Evolutionary conservation across 73 alveolate species (phyloP), one percentile per base, ranked within the genome.

Genomic region (Tetrahymena malaccensis): DNA sequence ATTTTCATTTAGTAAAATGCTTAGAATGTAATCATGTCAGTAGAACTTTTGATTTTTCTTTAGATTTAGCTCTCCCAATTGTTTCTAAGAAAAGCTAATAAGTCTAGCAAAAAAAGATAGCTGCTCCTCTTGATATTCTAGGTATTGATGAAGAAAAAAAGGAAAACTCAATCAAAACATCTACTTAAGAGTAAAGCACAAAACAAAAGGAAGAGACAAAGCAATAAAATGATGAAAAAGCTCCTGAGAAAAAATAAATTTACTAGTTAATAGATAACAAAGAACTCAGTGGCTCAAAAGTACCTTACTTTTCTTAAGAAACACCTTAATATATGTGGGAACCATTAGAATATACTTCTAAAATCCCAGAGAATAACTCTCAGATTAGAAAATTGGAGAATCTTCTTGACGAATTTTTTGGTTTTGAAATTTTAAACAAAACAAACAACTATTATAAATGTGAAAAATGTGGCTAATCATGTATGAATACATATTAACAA

Each of bases 41-140:
- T 95, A 43, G 97, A 93, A 95, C 97, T 85, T 95, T 95, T 95
- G 97, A 95, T 56, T 95, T 95, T 93, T 95, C 95, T 35, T 93
- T 95, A 34, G 97, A 95, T 16, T 95, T 85, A 34, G 50, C 97
- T 19, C 85, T 95, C 7, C 89, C 89, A 70, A 70, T 70, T 27
- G 89, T 70, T 70, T 70, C 89, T 12, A 70, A 70, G 31, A 70
- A 70, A 33, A n/a, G 11, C 27, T 50, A 50, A 50, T 50, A 15
- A n/a, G 4, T 7, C 12, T n/a, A 70, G 19, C 40, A 25, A 70
- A 70, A 70, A 8, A 70, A 70, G 11, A 27, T 27, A 21, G 40
- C 21, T 70, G 89, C 37, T n/a, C 89, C 89, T 1, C 37, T 70
- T 27, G 89, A 70, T 25, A 70, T 70, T 27, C 37, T 27, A 7